Evolutionary conservation across 495 filamentous ascomycete genomes (phyloP), one percentile per base, ranked within the genome.

Genomic region (Opeltia flavorubescens): DNA sequence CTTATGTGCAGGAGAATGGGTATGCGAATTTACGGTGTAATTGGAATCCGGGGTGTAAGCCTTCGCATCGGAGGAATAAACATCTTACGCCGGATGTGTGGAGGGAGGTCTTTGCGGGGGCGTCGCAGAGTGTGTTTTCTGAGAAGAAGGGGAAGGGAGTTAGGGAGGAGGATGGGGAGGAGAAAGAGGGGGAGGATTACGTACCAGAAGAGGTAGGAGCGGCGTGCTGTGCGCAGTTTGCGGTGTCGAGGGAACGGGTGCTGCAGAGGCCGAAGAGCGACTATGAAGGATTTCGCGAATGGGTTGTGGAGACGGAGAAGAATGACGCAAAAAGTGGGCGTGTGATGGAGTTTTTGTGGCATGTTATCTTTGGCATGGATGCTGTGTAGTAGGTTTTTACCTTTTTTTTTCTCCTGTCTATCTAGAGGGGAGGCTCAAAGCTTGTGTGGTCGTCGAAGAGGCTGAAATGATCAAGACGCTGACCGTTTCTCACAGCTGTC

Each of bases 341-440:
- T 13, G 65, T 86, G 13, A 67, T 84, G 64, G 83, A 86, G 62
- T 85, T 80, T 53, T 55, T 77, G 48, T 86, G 83, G 82, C 82
- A 86, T 62, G 74, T 81, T 50, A 67, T 78, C 50, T 81, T 76
- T 49, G 67, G 67, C 30, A 66, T 59, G 58, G 50, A 62, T 15
- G 59, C 65, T 3, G 61, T 72, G 18, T 70, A 70, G 65, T 70
- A 53, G 49, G 67, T 63, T n/a, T n/a, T n/a, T n/a, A n/a, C n/a
- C n/a, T n/a, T n/a, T n/a, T n/a, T n/a, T n/a, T n/a, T n/a, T n/a
- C n/a, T n/a, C n/a, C n/a, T n/a, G n/a, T n/a, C n/a, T n/a, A n/a
- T 9, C 30, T 9, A 33, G 30, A 33, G 30, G 30, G 15, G 9
- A 33, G 30, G 9, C 9, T 33, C 9, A 9, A 41, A 41, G 21